Percentiles rank a stretch among this genome's conserved stretches.
Conservation (phyloP, 495 filamentous ascomycete species). For the Elaphomyces granulatus region DNA sequence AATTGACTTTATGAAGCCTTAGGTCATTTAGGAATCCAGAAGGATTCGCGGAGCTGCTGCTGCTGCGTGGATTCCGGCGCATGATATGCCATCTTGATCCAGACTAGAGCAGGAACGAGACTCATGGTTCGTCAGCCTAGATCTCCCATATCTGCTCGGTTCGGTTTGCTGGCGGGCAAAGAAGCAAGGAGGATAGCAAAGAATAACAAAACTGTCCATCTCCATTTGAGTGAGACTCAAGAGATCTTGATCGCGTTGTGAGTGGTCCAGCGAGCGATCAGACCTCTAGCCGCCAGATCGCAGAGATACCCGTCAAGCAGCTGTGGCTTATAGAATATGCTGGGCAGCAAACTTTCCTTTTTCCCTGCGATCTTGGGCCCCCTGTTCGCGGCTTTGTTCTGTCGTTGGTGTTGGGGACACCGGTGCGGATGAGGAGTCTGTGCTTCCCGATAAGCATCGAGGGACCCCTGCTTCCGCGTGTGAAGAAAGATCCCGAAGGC, state of each 20-base stretch:
- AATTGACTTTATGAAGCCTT: not conserved
- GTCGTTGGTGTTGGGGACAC: not conserved
- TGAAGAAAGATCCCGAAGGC: not conserved
- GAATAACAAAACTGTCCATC: not conserved
- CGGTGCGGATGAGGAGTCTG: not conserved
- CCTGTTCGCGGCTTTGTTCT: not conserved
- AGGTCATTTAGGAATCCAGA: not conserved
- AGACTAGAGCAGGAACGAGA: not conserved
- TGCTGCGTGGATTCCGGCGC: not conserved
- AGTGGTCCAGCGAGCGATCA: not conserved
- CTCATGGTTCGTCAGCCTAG: not conserved
- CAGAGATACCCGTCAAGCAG: not conserved
- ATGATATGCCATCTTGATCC: not conserved
- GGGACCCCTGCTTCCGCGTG: not conserved
- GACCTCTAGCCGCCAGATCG: constrained; percentile 1
- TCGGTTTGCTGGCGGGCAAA: not conserved
- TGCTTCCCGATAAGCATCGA: not conserved
- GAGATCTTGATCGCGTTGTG: too few species aligned
- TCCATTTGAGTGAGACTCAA: too few species aligned
- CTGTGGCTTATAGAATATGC: constrained; percentile 2
- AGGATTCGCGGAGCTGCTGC: not conserved
- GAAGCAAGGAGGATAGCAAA: not conserved
- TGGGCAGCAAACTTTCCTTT: not conserved
- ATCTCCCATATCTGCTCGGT: not conserved
- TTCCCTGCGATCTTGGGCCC: not conserved